Evolutionary conservation across 1,139 yeast species (phyloP).

Genomic region (Candida sojae): DNA sequence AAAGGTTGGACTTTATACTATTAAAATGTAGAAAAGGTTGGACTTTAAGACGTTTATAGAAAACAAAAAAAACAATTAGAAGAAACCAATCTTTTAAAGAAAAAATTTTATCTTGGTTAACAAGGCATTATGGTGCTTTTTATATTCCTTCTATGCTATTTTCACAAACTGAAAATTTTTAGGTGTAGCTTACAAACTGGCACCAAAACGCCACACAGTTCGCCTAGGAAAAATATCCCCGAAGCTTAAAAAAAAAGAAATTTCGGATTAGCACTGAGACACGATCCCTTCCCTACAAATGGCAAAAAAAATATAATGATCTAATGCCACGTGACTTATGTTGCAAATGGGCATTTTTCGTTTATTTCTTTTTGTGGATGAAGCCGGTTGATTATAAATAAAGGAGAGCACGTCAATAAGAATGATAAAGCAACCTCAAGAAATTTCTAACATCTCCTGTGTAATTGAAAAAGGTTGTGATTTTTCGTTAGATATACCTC

Average conservation of each 20-base stretch:
- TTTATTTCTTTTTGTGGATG: too few species aligned
- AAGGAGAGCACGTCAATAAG: too few species aligned
- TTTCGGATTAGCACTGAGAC: not conserved
- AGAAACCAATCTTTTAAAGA: not conserved
- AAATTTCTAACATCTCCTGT: too few species aligned
- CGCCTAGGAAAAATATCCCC: not conserved
- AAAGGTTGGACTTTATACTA: constrained; percentile 13
- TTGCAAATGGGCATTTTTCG: not conserved
- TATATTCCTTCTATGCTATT: not conserved
- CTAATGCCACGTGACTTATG: constrained; percentile 3
- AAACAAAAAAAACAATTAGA: not conserved
- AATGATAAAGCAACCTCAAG: too few species aligned
- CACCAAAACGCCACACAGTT: not conserved
- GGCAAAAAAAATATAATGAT: not conserved
- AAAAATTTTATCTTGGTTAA: not conserved
- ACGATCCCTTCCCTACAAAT: not conserved
- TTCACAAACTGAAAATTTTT: not conserved
- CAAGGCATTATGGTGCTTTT: not conserved
- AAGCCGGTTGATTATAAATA: too few species aligned
- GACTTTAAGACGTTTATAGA: constrained; percentile 12
- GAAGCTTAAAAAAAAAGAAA: not conserved
- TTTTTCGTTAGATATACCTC: not conserved
- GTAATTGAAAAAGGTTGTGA: too few species aligned
- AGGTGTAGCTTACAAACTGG: not conserved
- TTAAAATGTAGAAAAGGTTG: constrained; percentile 14